phyloP scores from a whole-genome alignment of 345 rosid species.

The Durio zibethinus region DNA sequence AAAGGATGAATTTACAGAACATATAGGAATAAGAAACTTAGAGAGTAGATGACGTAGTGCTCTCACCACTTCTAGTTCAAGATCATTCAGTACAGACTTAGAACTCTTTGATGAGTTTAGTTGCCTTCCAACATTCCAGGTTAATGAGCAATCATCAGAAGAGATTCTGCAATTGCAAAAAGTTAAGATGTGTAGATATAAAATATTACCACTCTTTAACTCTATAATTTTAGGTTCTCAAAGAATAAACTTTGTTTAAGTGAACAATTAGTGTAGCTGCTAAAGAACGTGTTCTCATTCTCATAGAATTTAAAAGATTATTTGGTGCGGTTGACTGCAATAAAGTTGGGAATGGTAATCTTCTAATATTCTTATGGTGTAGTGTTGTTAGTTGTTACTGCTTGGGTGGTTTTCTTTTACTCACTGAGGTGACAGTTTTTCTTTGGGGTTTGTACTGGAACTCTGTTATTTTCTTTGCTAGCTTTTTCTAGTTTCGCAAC shows the following conservation, averaged over 20 bases:
- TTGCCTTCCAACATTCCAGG: slow-evolving; percentile 38
- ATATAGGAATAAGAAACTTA: background rate
- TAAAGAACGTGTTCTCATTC: background rate
- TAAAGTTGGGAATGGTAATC: too few species aligned
- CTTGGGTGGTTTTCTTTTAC: too few species aligned
- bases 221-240: background rate
- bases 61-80: slow-evolving; percentile 57
- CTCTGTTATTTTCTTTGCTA: too few species aligned
- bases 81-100: slow-evolving; percentile 29
- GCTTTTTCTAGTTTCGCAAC: too few species aligned
- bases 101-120: slow-evolving; percentile 28
- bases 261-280: background rate
- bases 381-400: too few species aligned
- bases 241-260: background rate
- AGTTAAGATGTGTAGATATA: slow-evolving; percentile 5
- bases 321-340: background rate
- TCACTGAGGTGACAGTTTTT: too few species aligned
- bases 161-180: slow-evolving; percentile 26
- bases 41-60: background rate
- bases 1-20: background rate
- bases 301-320: background rate
- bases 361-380: too few species aligned
- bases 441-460: too few species aligned
- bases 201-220: background rate
- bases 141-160: slow-evolving; percentile 35